These are phyloP conservation scores for Datisca glomerata DNA, from an alignment of 306 rosid genomes.

Conservation along the genomic window DNA sequence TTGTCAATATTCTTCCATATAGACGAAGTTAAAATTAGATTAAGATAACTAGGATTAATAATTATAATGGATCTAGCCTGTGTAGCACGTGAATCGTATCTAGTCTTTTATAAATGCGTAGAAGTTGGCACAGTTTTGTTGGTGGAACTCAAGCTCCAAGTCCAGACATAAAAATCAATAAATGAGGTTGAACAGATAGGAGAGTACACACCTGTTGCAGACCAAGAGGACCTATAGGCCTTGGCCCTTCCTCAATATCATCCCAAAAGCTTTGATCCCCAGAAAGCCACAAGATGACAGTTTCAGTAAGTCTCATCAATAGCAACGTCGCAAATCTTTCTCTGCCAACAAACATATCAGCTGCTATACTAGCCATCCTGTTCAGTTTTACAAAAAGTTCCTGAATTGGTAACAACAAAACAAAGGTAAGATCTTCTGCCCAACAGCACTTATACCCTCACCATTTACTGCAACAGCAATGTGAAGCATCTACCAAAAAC, in stretches of 20 bases:
- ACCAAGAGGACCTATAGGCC: constrained; percentile 87
- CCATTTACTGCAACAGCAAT: background rate
- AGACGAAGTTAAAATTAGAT: too few relatives aligned
- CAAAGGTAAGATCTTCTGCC: too few relatives aligned
- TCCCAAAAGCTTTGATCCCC: constrained; percentile 99
- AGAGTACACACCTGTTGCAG: constrained; percentile 61
- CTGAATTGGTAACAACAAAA: too few relatives aligned
- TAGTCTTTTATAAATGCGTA: too few relatives aligned
- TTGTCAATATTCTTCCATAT: too few relatives aligned
- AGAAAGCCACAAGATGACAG: constrained; percentile 93
- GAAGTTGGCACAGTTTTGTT: too few relatives aligned
- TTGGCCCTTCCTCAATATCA: constrained; percentile 95
- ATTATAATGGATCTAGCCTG: too few relatives aligned
- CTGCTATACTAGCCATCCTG: constrained; percentile 83
- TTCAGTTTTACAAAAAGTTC: constrained; percentile 79
- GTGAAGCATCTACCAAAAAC: too few relatives aligned
- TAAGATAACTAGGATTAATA: too few relatives aligned
- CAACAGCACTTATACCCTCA: constrained; percentile 1
- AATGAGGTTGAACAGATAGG: background rate
- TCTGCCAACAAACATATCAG: constrained; percentile 94
- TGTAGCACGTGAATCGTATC: too few relatives aligned
- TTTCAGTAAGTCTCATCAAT: constrained; percentile 96
- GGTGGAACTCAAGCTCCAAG: too few relatives aligned
- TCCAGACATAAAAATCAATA: background rate
- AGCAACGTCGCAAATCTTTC: constrained; percentile 86